Evolutionary conservation across 2,329 filamentous ascomycete species (phyloP).

Genomic region (Exophiala calicioides): DNA sequence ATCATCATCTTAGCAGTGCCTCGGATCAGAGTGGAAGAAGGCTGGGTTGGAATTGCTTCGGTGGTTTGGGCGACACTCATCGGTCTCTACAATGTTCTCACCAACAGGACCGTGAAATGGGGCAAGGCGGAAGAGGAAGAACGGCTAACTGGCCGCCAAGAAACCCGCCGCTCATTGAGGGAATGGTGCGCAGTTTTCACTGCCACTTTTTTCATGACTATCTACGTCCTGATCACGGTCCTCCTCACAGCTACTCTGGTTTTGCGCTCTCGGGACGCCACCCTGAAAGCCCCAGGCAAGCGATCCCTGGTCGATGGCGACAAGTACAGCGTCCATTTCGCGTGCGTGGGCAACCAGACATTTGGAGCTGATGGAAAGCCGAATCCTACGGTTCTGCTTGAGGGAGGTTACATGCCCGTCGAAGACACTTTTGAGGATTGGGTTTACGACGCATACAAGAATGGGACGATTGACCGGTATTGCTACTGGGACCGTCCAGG

Average conservation of each 20-base stretch:
- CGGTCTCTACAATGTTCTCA: conserved; percentile 73
- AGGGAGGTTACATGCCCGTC: conserved; percentile 77
- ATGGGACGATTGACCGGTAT: conserved; percentile 82
- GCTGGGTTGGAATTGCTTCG: conserved; percentile 85
- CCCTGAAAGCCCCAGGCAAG: conserved; percentile 70
- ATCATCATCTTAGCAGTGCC: conserved; percentile 77
- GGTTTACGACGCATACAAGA: conserved; percentile 71
- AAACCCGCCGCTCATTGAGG: conserved; percentile 75
- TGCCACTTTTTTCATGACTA: conserved; percentile 69
- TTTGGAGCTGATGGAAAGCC: conserved; percentile 57
- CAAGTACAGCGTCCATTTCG: conserved; percentile 85
- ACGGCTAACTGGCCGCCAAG: conserved; percentile 81
- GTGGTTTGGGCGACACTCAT: conserved; percentile 82
- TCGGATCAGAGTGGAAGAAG: conserved; percentile 76
- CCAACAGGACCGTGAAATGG: conserved; percentile 82
- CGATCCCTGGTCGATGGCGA: conserved; percentile 77
- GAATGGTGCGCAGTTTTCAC: conserved; percentile 83
- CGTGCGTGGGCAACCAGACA: conserved; percentile 72
- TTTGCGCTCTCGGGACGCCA: conserved; percentile 76
- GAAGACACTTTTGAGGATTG: conserved; percentile 79
- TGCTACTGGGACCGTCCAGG: conserved; percentile 96
- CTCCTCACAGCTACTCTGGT: conserved; percentile 79
- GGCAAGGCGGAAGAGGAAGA: conserved; percentile 93
- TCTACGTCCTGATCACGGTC: conserved; percentile 67
- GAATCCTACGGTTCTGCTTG: conserved; percentile 79